A percentile compares a stretch with the other conserved stretches of the same genome.
Conservation (phyloP, 2,329 filamentous ascomycete genomes). For the Fusarium concolor region DNA sequence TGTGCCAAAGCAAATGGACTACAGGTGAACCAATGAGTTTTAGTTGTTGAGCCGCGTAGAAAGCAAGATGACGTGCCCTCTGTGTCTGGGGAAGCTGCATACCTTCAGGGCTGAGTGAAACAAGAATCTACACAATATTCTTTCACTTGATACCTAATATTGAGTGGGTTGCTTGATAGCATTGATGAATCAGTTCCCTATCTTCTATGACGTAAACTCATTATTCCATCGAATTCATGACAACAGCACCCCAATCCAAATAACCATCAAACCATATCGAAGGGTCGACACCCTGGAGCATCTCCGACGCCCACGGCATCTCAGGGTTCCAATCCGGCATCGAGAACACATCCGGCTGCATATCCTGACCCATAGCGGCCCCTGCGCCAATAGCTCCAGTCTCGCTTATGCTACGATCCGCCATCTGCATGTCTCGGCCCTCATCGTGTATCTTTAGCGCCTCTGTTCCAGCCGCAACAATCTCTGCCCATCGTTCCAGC, state of each 20-base stretch:
- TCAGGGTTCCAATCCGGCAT: slow-evolving; percentile 44
- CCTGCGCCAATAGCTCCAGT: slow-evolving; percentile 5
- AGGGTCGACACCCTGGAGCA: slow-evolving; percentile 51
- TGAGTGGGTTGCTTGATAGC: too few species aligned
- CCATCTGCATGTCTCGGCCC: slow-evolving; percentile 36
- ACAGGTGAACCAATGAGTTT: too few species aligned
- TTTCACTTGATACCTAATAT: too few species aligned
- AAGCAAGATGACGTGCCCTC: too few species aligned
- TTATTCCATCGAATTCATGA: slow-evolving; percentile 49
- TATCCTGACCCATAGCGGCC: slow-evolving; percentile 22
- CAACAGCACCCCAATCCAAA: slow-evolving; percentile 50
- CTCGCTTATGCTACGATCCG: background rate
- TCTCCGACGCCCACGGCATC: slow-evolving; percentile 48
- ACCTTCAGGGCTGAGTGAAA: too few species aligned
- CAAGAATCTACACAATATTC: too few species aligned
- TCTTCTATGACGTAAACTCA: too few species aligned
- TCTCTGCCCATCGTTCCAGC: slow-evolving; percentile 60
- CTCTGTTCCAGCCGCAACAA: slow-evolving; percentile 54
- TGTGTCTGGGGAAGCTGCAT: too few species aligned
- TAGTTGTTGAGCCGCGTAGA: too few species aligned
- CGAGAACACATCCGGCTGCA: slow-evolving; percentile 42
- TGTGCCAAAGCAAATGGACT: too few species aligned
- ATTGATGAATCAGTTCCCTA: too few species aligned
- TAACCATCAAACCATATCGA: slow-evolving; percentile 53
- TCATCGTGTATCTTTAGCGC: slow-evolving; percentile 38